phyloP scores from a whole-genome alignment of 2,329 filamentous ascomycete genomes.

The Bimuria novae-zelandiae region DNA sequence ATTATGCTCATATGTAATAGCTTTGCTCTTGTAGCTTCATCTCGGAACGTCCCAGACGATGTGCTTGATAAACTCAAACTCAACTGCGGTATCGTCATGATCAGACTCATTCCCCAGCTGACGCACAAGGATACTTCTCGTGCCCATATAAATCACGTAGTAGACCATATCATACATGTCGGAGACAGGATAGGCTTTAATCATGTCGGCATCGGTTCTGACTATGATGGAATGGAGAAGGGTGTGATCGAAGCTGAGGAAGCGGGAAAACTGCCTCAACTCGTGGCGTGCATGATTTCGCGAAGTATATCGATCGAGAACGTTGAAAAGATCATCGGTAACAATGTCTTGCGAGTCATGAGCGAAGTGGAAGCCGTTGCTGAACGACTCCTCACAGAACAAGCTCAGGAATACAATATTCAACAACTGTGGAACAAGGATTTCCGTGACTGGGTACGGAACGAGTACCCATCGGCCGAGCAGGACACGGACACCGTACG shows the following conservation, averaged over 20 bases:
- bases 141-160: slow-evolving; percentile 67
- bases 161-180: slow-evolving; percentile 78
- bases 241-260: slow-evolving; percentile 11
- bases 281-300: neutral
- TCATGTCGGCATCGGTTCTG: slow-evolving; percentile 83
- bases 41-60: slow-evolving; percentile 84
- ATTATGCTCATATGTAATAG: neutral
- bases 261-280: slow-evolving; percentile 1
- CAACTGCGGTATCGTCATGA: slow-evolving; percentile 78
- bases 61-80: slow-evolving; percentile 74
- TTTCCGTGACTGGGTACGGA: neutral
- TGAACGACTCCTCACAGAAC: neutral
- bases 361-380: neutral
- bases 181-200: slow-evolving; percentile 81
- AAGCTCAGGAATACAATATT: neutral
- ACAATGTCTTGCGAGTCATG: neutral
- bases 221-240: slow-evolving; percentile 66
- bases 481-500: neutral
- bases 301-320: slow-evolving; percentile 51
- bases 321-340: neutral
- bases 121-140: slow-evolving; percentile 39
- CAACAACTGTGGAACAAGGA: neutral
- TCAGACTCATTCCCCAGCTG: slow-evolving; percentile 84
- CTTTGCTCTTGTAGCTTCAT: slow-evolving; percentile 71
- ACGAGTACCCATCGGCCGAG: neutral